Evolutionary conservation across 108 stramenopile species (phyloP).

Genomic region (Cylindrotheca fusiformis): DNA sequence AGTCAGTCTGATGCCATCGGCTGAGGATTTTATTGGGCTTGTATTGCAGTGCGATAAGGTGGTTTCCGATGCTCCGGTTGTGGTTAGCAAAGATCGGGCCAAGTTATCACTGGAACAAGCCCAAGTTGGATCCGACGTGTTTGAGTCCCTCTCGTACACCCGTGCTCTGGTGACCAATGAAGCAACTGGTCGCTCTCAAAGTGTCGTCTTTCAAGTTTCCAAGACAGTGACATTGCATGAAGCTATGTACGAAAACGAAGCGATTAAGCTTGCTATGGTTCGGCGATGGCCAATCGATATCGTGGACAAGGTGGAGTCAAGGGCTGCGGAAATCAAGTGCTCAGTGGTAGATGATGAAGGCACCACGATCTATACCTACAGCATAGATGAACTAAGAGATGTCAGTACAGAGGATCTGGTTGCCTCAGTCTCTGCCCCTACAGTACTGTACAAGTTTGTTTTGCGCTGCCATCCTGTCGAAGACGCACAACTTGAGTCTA

Average conservation of each 20-base stretch:
- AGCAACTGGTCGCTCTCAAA: conserved; percentile 13
- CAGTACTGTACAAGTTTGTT: neutral
- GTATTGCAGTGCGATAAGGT: neutral
- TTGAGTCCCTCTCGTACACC: neutral
- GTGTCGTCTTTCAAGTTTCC: conserved; percentile 8
- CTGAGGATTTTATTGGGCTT: neutral
- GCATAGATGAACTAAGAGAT: conserved; percentile 27
- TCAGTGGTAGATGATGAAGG: conserved; percentile 23
- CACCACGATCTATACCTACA: conserved; percentile 10
- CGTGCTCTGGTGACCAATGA: conserved; percentile 16
- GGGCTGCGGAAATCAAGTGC: conserved; percentile 21
- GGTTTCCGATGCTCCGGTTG: neutral
- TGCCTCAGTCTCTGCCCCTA: conserved; percentile 5
- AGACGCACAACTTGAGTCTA: neutral
- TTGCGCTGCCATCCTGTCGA: neutral
- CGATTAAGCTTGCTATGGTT: conserved; percentile 16
- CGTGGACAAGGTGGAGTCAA: conserved; percentile 11
- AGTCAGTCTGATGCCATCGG: neutral
- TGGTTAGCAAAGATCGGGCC: too few relatives aligned
- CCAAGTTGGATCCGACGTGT: too few relatives aligned
- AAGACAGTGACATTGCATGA: conserved; percentile 9
- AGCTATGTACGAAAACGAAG: conserved; percentile 17
- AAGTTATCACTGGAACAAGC: too few relatives aligned
- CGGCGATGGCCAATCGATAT: conserved; percentile 19
- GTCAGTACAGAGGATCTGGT: conserved; percentile 17